Base-by-base conservation (phyloP, 306 rosid genomes). In the Prunus padus region DNA sequence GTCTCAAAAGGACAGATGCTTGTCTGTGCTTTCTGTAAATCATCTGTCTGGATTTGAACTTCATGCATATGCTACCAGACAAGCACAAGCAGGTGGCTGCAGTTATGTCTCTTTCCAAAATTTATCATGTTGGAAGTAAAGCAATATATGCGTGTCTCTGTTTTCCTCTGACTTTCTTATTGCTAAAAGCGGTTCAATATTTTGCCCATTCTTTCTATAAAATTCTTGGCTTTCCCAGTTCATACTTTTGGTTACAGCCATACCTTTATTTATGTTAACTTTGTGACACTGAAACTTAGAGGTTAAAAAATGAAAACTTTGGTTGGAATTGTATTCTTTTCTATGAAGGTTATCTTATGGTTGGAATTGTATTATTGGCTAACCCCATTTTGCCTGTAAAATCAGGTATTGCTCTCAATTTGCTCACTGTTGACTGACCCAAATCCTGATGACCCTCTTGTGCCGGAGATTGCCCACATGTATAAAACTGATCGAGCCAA, bases 401-500 rank as follows among this genome's bases (percentile, higher is more conserved):
- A 67, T 55, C 81, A 90, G 96, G 96, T 90, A 26, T 79, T 90
- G 84, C 89, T 90, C 52, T 90, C 92, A 42, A 90, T 90, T 67
- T 90, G 96, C 90, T 90, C 96, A 51, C 74, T 90, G 90, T 78
- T 90, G 75, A 90, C 96, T 0, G 96, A 88, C 78, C 96, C 92
- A 77, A 90, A 90, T 77, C 96, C 92, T 25, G 90, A 90, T 74
- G 96, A 90, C 84, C 96, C 96, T 18, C 90, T 90, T 20, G 96
- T 90, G 16, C 90, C 90, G 4, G 96, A 90, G 86, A 90, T 90
- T 30, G 96, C 96, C 66, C 96, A 86, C 76, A 88, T 88, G 88
- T 90, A 90, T 85, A 90, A 90, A 86, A 90, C 87, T 0, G 90
- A 88, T 72, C 81, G 88, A 73, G 76, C 88, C 76, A 90, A 88